Conservation (phyloP, 2,329 filamentous ascomycete species). For the Hypoxylon sp. region DNA sequence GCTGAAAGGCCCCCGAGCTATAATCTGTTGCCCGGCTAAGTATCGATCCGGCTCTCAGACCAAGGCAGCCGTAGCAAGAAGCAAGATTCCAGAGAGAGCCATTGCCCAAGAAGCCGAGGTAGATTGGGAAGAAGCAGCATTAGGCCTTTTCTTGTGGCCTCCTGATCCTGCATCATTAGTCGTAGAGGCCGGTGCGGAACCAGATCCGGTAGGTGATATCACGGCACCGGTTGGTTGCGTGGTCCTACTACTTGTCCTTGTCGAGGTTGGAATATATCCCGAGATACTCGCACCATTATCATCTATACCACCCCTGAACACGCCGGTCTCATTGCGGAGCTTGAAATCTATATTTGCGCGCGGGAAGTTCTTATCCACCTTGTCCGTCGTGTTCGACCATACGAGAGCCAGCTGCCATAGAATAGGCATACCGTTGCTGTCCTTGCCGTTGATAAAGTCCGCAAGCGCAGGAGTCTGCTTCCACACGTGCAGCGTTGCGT, state of each 20-base stretch:
- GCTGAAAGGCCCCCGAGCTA: neutral
- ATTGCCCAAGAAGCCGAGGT: neutral
- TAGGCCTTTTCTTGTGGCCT: slow-evolving; percentile 4
- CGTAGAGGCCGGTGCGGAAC: neutral
- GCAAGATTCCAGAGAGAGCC: neutral
- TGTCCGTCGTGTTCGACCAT: slow-evolving; percentile 23
- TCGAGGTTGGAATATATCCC: slow-evolving; percentile 1
- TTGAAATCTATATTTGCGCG: slow-evolving; percentile 35
- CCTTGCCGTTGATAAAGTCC: slow-evolving; percentile 20
- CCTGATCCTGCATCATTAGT: neutral
- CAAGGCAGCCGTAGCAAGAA: slow-evolving; percentile 5
- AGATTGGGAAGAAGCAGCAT: slow-evolving; percentile 2
- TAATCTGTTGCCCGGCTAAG: neutral
- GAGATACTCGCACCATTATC: slow-evolving; percentile 17
- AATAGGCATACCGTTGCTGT: neutral
- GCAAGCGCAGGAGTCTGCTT: slow-evolving; percentile 22
- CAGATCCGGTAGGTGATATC: slow-evolving; percentile 4
- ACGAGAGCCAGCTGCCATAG: slow-evolving; percentile 19
- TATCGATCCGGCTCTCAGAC: neutral
- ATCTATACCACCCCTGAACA: slow-evolving; percentile 17
- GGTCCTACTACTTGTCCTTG: slow-evolving; percentile 6
- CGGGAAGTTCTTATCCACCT: slow-evolving; percentile 17
- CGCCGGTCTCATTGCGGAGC: slow-evolving; percentile 35
- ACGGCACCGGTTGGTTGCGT: slow-evolving; percentile 1
- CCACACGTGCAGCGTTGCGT: slow-evolving; percentile 41